Base-by-base conservation (phyloP, 2,329 filamentous ascomycete genomes). In the Monosporascus cannonballus region DNA sequence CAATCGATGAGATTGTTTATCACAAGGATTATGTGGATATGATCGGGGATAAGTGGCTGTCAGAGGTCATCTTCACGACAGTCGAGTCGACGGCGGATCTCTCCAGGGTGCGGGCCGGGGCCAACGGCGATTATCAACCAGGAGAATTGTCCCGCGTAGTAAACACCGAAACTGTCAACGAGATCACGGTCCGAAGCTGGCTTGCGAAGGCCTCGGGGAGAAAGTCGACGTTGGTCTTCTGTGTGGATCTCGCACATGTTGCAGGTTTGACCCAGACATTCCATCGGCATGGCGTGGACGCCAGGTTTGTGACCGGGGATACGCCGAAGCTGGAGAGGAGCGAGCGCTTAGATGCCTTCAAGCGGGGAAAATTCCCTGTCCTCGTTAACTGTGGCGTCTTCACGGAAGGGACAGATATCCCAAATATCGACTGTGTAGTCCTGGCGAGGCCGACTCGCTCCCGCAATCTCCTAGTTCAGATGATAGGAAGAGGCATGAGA, bases 321-420 rank as follows among this genome's bases (percentile, higher is more conserved):
- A 97, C 94, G 0, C 77, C 81, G 8, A 83, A 81, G 54, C 69
- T 80, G n/a, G 77, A 86, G 49, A 82, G 94, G 45, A 79, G 82
- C 49, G 77, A 86, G 49, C 82, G 83, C 1, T 76, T 99, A 2
- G 84, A 89, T 34, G 82, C 81, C 2, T 99, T 99, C 70, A 87
- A 81, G 58, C 78, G 75, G 2, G 81, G 85, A 7, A 81, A 91
- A 44, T 97, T 89, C 57, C 90, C 90, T 0, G 90, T 99, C 1
- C 78, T 99, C 15, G 73, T 99, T 49, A 99, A 99, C 67, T 97
- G 94, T 65, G 92, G 92, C 8, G 89, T 99, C 41, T 97, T 96
- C 64, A 97, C 93, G 0, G 94, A 99, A 73, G 94, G 94, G 2
- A 99, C 94, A 1, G 94, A 99, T 64, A 96, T 99, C 34, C 94